A percentile compares a stretch with the other conserved stretches of the same genome.
Evolutionary conservation across 2,329 filamentous ascomycete species (phyloP).

Genomic region (Epichloe glyceriae): DNA sequence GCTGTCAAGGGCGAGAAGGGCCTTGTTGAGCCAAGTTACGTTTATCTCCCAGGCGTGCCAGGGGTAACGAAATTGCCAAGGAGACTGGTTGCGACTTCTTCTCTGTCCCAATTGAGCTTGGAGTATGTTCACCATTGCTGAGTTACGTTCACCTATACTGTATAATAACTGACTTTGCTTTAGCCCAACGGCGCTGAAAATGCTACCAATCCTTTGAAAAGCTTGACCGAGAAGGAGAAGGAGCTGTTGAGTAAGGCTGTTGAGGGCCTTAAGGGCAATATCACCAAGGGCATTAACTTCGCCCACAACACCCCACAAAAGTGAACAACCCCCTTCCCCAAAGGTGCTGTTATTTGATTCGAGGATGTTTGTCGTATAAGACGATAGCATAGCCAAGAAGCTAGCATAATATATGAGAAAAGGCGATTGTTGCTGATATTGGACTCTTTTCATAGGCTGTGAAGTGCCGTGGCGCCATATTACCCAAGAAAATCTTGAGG

Average conservation of each 20-base stretch:
- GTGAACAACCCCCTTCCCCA: conserved; percentile 39
- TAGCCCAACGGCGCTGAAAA: conserved; percentile 78
- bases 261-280: conserved; percentile 79
- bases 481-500: background rate
- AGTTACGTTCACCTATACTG: background rate
- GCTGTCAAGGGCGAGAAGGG: conserved; percentile 81
- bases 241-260: conserved; percentile 64
- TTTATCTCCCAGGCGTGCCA: conserved; percentile 83
- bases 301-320: conserved; percentile 78
- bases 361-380: conserved; percentile 15
- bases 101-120: conserved; percentile 89
- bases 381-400: conserved; percentile 23
- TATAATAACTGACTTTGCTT: conserved; percentile 17
- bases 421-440: conserved; percentile 24
- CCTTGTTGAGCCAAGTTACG: conserved; percentile 86
- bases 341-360: conserved; percentile 16
- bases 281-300: conserved; percentile 86
- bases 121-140: conserved; percentile 48
- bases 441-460: conserved; percentile 24
- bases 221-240: conserved; percentile 79
- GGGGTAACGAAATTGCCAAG: conserved; percentile 82
- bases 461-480: conserved; percentile 13
- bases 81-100: conserved; percentile 83
- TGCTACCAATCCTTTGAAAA: conserved; percentile 64
- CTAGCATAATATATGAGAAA: conserved; percentile 24